Evolutionary conservation across 805 yeast species (phyloP), one percentile per base, ranked within the genome.

Genomic region (Starmerella sirachaensis): DNA sequence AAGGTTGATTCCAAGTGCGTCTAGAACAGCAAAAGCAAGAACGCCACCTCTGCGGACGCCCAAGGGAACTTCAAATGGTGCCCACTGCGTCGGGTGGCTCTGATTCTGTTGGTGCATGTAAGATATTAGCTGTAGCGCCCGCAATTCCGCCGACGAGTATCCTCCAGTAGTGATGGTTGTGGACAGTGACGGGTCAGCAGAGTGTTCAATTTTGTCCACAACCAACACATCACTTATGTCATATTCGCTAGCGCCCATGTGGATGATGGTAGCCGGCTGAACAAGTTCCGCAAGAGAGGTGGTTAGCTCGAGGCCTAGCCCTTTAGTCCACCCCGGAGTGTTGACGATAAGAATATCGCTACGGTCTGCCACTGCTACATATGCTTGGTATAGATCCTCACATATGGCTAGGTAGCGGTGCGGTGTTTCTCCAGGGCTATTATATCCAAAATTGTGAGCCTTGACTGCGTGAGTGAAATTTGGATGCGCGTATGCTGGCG

Each of bases 321-420:
- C 96, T 56, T 80, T 81, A 21, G 84, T 70, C 94, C 94, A 85
- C 0, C 94, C 94, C 0, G 95, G 88, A 1, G 86, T 72, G 50
- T 85, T 85, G 4, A 86, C 66, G 1, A 85, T 55, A 3, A 84
- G 57, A 11, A 29, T 13, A 6, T 36, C 48, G 6, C 17, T 29
- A 1, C 29, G 23, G 5, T 32, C 17, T 11, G 39, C 14, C 3
- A 20, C 16, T 2, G 9, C 18, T 5, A 24, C 18, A 18, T 58
- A 69, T 11, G 53, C 52, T 2, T 52, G 47, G 7, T 69, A 53
- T 14, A 82, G 56, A 3, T 63, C 53, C 24, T 56, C 52, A 4
- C 74, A 58, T 13, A 68, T 57, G 0, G 51, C 40, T 5, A 72
- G 44, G 51, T 81, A 85, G 28, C 67, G 56, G 1, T 52, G 47